Base-by-base conservation (phyloP, 2,329 filamentous ascomycete species). In the Neopestalotiopsis rosae region DNA sequence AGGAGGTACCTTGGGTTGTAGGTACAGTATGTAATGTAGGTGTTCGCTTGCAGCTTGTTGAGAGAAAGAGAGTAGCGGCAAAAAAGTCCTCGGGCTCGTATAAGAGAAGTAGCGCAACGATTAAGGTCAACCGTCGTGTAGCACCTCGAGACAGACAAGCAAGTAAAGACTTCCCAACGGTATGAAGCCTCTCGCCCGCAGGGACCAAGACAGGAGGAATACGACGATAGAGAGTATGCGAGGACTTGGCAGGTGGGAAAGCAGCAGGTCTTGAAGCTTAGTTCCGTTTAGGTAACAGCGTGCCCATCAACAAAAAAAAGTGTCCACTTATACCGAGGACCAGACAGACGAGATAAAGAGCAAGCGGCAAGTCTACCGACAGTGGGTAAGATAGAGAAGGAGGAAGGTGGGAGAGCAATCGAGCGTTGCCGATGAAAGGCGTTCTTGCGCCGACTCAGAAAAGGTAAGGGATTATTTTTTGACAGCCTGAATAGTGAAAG, bases 61-160 rank as follows among this genome's bases (percentile, higher is more conserved):
- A 52, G 45, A 52, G 45, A 38, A 38, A 38, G 45, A 52, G 45
- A 52, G 45, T 52, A 52, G 45, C 45, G 45, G 45, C 45, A 52
- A 52, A 52, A 20, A n/a, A 20, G 17, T 20, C 45, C 45, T 17
- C 45, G 45, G 45, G 45, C 45, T 52, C 45, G 40, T 63, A 30
- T 63, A 34, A 32, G 61, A 40, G 32, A 40, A 30, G 67, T 71
- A 71, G 72, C 34, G 72, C 45, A 74, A 17, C 45, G 45, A 52
- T n/a, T 52, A 52, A 52, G 45, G 45, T 52, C 45, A 52, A 52
- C 45, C 45, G 45, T 52, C n/a, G 45, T 52, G 45, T 52, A 52
- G 45, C 45, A 52, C 45, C 17, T 52, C 45, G 45, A 52, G 45
- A 52, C 45, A 52, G 17, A n/a, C 45, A 20, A 52, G 14, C 20